Percentiles rank a stretch among this genome's conserved stretches.
These are phyloP conservation scores for Paragyromitra xinjiangensis DNA, from an alignment of 495 filamentous ascomycete species.

Conservation along the genomic window DNA sequence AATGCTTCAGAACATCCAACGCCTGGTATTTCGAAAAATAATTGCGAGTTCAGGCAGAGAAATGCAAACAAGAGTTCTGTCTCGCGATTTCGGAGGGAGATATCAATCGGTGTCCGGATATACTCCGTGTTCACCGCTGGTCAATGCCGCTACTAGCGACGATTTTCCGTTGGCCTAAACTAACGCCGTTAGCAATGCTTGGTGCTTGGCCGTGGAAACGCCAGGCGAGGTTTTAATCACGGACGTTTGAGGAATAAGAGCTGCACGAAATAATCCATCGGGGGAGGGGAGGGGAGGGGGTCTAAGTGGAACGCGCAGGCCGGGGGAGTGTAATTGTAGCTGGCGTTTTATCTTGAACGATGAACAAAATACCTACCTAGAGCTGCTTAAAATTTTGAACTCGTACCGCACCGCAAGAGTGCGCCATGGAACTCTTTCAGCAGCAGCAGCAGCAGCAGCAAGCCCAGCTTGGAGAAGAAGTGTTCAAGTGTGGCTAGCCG, in stretches of 20 bases:
- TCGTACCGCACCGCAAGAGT: constrained; percentile 24
- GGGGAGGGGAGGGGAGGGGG: constrained; percentile 4
- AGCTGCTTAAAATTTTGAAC: constrained; percentile 47
- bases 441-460: constrained; percentile 13
- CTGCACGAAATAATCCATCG: constrained; percentile 34
- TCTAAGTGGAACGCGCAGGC: constrained; percentile 22
- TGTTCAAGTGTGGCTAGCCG: constrained; percentile 48
- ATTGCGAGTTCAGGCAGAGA: constrained; percentile 24
- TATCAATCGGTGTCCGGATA: constrained; percentile 13
- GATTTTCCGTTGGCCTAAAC: constrained; percentile 31
- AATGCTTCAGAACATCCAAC: constrained; percentile 21
- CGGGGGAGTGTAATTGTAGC: constrained; percentile 47
- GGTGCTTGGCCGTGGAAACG: constrained; percentile 29
- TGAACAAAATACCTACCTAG: constrained; percentile 37
- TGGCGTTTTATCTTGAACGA: constrained; percentile 45
- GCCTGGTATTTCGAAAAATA: constrained; percentile 36
- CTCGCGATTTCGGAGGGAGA: constrained; percentile 13
- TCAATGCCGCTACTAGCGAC: constrained; percentile 29
- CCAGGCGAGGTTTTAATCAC: constrained; percentile 27
- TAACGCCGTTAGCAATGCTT: constrained; percentile 40
- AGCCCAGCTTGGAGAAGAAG: constrained; percentile 36
- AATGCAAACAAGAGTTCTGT: constrained; percentile 19
- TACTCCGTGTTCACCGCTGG: constrained; percentile 15
- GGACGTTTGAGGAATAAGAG: constrained; percentile 35
- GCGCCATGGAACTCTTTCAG: constrained; percentile 26